Conservation (phyloP, 495 filamentous ascomycete species). For the Penicillium cataractarum region DNA sequence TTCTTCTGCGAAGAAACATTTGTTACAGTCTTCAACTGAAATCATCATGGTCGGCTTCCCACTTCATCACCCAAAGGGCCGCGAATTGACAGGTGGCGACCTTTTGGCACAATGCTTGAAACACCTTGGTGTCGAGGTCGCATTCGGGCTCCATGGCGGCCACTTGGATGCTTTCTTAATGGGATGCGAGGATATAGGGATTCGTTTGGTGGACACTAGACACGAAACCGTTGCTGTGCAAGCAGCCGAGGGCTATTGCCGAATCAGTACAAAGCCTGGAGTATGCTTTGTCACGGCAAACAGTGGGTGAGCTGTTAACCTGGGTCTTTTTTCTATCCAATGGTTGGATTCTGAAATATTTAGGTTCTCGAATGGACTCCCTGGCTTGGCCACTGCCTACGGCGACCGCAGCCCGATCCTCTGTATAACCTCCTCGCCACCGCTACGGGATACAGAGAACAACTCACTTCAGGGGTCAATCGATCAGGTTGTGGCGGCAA, state of each 20-base stretch:
- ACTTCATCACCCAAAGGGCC: slow-evolving; percentile 23
- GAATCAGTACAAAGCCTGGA: slow-evolving; percentile 27
- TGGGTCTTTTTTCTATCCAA: not conserved
- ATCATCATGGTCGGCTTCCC: slow-evolving; percentile 32
- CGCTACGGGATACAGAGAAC: slow-evolving; percentile 33
- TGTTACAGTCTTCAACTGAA: not conserved
- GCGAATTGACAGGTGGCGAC: slow-evolving; percentile 35
- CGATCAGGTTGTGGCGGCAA: slow-evolving; percentile 31
- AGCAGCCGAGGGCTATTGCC: slow-evolving; percentile 33
- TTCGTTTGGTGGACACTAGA: slow-evolving; percentile 34
- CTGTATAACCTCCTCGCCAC: slow-evolving; percentile 36
- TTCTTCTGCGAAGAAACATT: too few species aligned
- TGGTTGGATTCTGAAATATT: not conserved
- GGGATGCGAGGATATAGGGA: slow-evolving; percentile 33
- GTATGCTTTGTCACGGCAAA: slow-evolving; percentile 38
- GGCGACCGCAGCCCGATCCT: slow-evolving; percentile 32
- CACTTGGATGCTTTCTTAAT: slow-evolving; percentile 37
- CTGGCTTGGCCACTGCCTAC: slow-evolving; percentile 34
- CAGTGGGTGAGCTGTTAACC: slow-evolving; percentile 25
- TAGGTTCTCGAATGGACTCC: slow-evolving; percentile 37
- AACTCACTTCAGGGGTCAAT: slow-evolving; percentile 36
- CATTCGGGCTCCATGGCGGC: slow-evolving; percentile 38
- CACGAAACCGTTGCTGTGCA: slow-evolving; percentile 38
- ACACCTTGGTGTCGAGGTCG: slow-evolving; percentile 30
- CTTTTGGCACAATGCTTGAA: slow-evolving; percentile 35